These are phyloP conservation scores for Phaeosphaeriaceae sp. DNA, from an alignment of 2,329 filamentous ascomycete genomes.

Conservation along the genomic window DNA sequence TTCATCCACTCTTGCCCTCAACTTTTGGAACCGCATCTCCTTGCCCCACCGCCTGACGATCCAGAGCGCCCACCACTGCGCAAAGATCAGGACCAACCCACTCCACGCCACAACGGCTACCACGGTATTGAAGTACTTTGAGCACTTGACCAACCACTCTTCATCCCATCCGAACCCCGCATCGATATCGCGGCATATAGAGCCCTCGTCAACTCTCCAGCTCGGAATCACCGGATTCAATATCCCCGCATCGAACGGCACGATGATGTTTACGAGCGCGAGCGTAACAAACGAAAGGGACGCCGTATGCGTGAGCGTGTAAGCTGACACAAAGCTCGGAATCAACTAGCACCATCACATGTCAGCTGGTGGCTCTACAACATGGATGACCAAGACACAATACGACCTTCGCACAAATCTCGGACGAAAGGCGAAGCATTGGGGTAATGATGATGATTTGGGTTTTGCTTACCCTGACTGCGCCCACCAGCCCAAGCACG, in stretches of 20 bases:
- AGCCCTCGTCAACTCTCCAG: conserved; percentile 26
- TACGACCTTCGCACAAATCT: not conserved
- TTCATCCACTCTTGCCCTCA: conserved; percentile 9
- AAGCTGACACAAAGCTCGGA: conserved; percentile 33
- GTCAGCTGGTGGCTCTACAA: conserved; percentile 17
- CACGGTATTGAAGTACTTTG: conserved; percentile 29
- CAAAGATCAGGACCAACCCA: conserved; percentile 33
- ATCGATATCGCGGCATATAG: conserved; percentile 36
- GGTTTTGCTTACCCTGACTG: conserved; percentile 46
- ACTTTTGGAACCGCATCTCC: conserved; percentile 10
- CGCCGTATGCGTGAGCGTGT: conserved; percentile 32
- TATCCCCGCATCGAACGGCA: conserved; percentile 27
- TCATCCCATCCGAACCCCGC: conserved; percentile 38
- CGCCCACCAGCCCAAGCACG: conserved; percentile 52
- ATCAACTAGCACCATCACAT: conserved; percentile 21
- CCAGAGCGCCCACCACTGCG: conserved; percentile 45
- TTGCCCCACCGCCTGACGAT: conserved; percentile 38
- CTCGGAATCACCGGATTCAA: conserved; percentile 30
- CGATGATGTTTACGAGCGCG: conserved; percentile 30
- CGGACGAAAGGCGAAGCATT: not conserved
- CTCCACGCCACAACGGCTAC: conserved; percentile 29
- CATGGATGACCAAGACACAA: not conserved
- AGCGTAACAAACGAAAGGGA: conserved; percentile 38
- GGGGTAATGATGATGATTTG: no score
- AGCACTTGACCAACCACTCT: conserved; percentile 38